These are phyloP conservation scores for Lactarius sp. DNA, from an alignment of 768 basidiomycete genomes.

Conservation along the genomic window DNA sequence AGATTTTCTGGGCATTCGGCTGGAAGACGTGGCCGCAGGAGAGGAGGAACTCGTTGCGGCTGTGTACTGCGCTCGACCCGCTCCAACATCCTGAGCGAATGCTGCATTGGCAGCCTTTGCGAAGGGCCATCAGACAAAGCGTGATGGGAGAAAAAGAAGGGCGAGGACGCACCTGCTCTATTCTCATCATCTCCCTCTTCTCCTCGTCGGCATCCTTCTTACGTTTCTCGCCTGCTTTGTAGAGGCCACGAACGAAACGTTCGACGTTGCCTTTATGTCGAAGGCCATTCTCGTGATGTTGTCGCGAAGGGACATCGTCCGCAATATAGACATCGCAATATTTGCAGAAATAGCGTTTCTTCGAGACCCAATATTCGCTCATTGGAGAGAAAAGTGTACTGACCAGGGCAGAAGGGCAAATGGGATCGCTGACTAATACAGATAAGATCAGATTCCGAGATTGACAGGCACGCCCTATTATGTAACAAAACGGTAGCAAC, in stretches of 20 bases:
- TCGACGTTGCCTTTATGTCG: conserved; percentile 94
- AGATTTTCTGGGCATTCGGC: conserved; percentile 41
- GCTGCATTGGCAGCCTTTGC: conserved; percentile 72
- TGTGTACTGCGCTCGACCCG: conserved; percentile 45
- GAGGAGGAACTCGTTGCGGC: conserved; percentile 20
- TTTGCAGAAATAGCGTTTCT: conserved; percentile 92
- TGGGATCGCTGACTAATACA: not conserved
- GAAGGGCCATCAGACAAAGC: conserved; percentile 4
- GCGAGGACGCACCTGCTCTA: conserved; percentile 61
- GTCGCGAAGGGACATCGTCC: conserved; percentile 89
- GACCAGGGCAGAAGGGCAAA: conserved; percentile 1
- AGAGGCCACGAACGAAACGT: conserved; percentile 84
- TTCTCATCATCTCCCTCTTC: conserved; percentile 75
- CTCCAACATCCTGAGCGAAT: conserved; percentile 70
- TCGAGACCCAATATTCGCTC: conserved; percentile 92
- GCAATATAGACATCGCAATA: conserved; percentile 97
- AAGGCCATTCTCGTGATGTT: conserved; percentile 89
- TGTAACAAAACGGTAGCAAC: no score
- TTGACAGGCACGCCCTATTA: no score
- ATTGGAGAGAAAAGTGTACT: conserved; percentile 35
- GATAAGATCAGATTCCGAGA: no score
- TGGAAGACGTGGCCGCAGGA: conserved; percentile 26
- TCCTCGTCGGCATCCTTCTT: conserved; percentile 85
- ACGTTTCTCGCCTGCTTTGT: conserved; percentile 87
- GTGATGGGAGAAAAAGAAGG: not conserved